Percentiles rank a stretch among this genome's conserved stretches.
Evolutionary conservation across 768 basidiomycete genomes (phyloP).

Genomic region (Amanita inopinata): DNA sequence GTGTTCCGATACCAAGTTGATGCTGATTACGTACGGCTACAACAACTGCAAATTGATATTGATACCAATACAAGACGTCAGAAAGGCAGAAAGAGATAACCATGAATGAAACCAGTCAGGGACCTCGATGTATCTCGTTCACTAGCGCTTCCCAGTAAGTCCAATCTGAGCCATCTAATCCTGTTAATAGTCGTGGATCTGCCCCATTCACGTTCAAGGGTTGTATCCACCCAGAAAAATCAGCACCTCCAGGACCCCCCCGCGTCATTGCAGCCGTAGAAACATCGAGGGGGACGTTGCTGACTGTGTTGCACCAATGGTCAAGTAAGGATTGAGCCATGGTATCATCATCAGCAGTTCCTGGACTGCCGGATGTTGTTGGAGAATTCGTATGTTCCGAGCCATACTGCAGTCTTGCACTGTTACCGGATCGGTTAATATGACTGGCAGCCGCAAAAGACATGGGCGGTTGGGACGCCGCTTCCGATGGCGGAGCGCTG

Average conservation of each 20-base stretch:
- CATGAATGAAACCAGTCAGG: constrained; percentile 15
- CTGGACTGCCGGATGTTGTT: constrained; percentile 60
- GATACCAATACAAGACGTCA: constrained; percentile 4
- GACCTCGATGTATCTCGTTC: constrained; percentile 42
- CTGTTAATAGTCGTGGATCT: constrained; percentile 37
- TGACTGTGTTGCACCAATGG: constrained; percentile 79
- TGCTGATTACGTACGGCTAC: constrained; percentile 8
- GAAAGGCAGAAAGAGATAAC: constrained; percentile 2
- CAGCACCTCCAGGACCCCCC: constrained; percentile 47
- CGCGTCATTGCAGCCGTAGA: constrained; percentile 44
- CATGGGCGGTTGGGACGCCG: constrained; percentile 19
- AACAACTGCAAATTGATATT: background rate
- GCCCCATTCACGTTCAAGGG: constrained; percentile 28
- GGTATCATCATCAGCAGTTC: constrained; percentile 57
- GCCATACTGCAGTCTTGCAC: constrained; percentile 51
- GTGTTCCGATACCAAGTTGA: background rate
- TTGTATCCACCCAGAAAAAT: constrained; percentile 52
- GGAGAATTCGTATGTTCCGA: constrained; percentile 46
- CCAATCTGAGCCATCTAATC: constrained; percentile 61
- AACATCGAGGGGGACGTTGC: constrained; percentile 49
- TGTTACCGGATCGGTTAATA: constrained; percentile 39
- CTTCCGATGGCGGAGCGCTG: constrained; percentile 2
- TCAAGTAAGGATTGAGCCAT: constrained; percentile 72
- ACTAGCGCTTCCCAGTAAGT: constrained; percentile 76
- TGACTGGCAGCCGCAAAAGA: constrained; percentile 18